Conservation (phyloP, 208 protist genomes). For the Crithidia fasciculata region DNA sequence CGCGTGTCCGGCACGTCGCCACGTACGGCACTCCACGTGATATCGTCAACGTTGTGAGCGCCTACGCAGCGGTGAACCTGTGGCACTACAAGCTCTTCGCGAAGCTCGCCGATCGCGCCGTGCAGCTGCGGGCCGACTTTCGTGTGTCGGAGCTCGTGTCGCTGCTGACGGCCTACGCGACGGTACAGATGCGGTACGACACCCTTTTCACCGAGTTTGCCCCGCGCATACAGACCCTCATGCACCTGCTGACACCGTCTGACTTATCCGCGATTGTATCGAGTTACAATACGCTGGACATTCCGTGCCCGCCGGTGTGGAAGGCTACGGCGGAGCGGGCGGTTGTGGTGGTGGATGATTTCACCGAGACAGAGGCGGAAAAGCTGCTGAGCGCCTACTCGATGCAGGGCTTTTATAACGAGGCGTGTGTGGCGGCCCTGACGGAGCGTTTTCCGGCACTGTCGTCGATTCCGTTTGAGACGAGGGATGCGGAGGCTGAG, state of each 20-base stretch:
- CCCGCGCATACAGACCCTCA: constrained; percentile 63
- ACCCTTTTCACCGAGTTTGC: constrained; percentile 77
- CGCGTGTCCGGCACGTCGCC: constrained; percentile 76
- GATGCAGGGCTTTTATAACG: constrained; percentile 30
- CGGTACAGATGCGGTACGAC: constrained; percentile 84
- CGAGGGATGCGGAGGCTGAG: neutral
- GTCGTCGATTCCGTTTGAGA: constrained; percentile 9
- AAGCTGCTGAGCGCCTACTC: constrained; percentile 36
- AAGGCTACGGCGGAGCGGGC: constrained; percentile 52
- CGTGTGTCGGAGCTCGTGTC: constrained; percentile 40
- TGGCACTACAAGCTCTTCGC: constrained; percentile 92
- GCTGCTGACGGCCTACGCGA: constrained; percentile 64
- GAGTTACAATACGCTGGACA: constrained; percentile 59
- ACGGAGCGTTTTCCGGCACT: constrained; percentile 43
- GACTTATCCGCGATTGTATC: constrained; percentile 52
- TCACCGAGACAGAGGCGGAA: constrained; percentile 44
- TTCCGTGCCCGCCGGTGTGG: constrained; percentile 48
- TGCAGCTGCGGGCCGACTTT: constrained; percentile 73
- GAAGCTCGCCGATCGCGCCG: constrained; percentile 75
- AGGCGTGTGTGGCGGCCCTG: constrained; percentile 31
- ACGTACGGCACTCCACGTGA: constrained; percentile 79
- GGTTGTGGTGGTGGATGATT: constrained; percentile 32
- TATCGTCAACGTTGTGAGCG: constrained; percentile 73
- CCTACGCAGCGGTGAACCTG: constrained; percentile 74
- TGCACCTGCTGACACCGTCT: constrained; percentile 45